Evolutionary conservation across 192 early-diverging fungal species (phyloP).

Genomic region (Mortierella alpina): DNA sequence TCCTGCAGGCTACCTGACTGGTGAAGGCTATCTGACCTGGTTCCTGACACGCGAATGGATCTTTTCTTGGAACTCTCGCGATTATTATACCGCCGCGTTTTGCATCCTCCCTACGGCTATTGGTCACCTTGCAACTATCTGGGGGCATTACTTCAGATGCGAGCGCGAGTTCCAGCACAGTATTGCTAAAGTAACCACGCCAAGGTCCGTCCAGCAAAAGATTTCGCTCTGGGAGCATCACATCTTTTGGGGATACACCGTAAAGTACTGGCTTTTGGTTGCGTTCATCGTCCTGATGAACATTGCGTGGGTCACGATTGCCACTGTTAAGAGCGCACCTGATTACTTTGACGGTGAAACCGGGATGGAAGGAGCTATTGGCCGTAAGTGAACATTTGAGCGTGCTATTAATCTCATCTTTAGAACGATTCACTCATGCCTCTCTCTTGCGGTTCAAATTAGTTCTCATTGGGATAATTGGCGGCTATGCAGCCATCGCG

Average conservation of each 20-base stretch:
- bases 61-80: constrained; percentile 31
- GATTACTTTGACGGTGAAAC: not conserved
- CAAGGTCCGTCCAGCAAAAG: constrained; percentile 25
- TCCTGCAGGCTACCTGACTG: not conserved
- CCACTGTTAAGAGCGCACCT: not conserved
- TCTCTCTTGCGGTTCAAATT: not conserved
- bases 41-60: constrained; percentile 26
- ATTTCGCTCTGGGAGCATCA: constrained; percentile 50
- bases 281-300: constrained; percentile 13
- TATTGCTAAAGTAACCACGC: constrained; percentile 32
- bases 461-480: constrained; percentile 26
- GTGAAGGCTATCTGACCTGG: constrained; percentile 41
- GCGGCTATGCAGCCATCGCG: constrained; percentile 27
- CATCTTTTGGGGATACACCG: constrained; percentile 37
- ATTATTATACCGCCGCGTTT: constrained; percentile 22
- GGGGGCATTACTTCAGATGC: constrained; percentile 45
- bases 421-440: too few relatives aligned
- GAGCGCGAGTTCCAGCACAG: constrained; percentile 50
- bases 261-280: constrained; percentile 50
- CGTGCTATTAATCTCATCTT: too few relatives aligned
- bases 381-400: constrained; percentile 12
- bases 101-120: constrained; percentile 18
- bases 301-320: constrained; percentile 6
- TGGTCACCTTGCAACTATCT: constrained; percentile 44
- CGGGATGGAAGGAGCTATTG: constrained; percentile 1